These are phyloP conservation scores for Hanseniaspora vineae DNA, from an alignment of 805 yeast species.

Conservation along the genomic window DNA sequence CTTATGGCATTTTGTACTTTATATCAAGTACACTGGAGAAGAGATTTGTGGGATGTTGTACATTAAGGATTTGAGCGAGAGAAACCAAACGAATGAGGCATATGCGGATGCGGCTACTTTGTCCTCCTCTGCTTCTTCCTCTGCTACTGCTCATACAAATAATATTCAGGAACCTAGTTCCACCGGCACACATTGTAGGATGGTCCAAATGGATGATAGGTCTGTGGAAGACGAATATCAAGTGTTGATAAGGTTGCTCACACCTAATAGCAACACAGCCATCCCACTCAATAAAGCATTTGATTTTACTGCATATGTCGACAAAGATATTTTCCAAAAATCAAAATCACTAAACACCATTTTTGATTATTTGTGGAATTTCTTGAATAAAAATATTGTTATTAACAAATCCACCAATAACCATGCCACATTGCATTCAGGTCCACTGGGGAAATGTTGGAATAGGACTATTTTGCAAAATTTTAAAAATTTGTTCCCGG, in stretches of 20 bases:
- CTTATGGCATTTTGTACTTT: constrained; percentile 20
- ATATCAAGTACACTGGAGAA: background rate
- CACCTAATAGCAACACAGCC: background rate
- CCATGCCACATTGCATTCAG: background rate
- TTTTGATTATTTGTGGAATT: background rate
- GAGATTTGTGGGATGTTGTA: background rate
- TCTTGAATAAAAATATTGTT: background rate
- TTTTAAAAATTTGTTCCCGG: constrained; percentile 19
- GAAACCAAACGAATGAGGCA: background rate
- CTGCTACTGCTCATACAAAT: too few species aligned
- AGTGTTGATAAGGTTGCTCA: background rate
- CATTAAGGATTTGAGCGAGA: background rate
- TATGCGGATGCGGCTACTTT: background rate
- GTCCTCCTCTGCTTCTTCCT: background rate
- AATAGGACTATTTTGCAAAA: constrained; percentile 19
- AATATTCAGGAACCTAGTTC: background rate
- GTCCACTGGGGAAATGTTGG: constrained; percentile 13
- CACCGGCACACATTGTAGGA: background rate
- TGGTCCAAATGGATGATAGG: background rate
- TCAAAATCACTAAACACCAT: background rate
- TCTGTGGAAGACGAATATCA: background rate
- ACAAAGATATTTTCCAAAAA: background rate
- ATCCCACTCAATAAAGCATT: background rate
- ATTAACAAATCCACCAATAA: background rate
- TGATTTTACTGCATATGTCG: background rate